These are phyloP conservation scores for Microcyclosporella mali DNA, from an alignment of 2,329 filamentous ascomycete species.

Conservation along the genomic window DNA sequence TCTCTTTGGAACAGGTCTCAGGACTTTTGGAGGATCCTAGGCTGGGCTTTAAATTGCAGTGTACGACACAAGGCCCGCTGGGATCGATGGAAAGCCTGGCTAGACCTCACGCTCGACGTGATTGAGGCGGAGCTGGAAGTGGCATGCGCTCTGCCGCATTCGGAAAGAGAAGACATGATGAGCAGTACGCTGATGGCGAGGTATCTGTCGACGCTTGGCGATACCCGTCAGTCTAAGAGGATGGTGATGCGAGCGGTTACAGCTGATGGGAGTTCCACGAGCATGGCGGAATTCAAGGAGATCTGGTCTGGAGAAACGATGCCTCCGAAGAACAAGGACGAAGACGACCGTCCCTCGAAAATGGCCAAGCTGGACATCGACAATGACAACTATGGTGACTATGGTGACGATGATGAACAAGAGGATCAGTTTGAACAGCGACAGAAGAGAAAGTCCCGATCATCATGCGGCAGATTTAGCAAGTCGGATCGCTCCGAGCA, in stretches of 20 bases:
- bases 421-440: conserved; percentile 17
- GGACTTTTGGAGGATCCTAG: conserved; percentile 83
- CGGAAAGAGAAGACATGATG: conserved; percentile 30
- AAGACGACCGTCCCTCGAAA: conserved; percentile 56
- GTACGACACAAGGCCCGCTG: conserved; percentile 66
- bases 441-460: conserved; percentile 10
- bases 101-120: conserved; percentile 71
- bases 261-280: conserved; percentile 54
- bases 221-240: conserved; percentile 38
- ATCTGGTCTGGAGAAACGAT: conserved; percentile 62
- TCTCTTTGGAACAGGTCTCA: conserved; percentile 70
- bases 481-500: background rate
- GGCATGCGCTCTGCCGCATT: conserved; percentile 40
- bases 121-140: conserved; percentile 65
- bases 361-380: conserved; percentile 47
- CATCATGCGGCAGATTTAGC: conserved; percentile 6
- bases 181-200: conserved; percentile 54
- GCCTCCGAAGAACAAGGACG: conserved; percentile 37
- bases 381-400: conserved; percentile 37
- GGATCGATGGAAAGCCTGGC: conserved; percentile 74
- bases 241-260: conserved; percentile 62
- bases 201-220: conserved; percentile 47
- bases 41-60: conserved; percentile 92
- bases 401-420: conserved; percentile 28
- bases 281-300: conserved; percentile 53